Percentiles rank a stretch among this genome's conserved stretches.
Conservation (phyloP, 805 yeast genomes). For the Metschnikowia vanudenii region DNA sequence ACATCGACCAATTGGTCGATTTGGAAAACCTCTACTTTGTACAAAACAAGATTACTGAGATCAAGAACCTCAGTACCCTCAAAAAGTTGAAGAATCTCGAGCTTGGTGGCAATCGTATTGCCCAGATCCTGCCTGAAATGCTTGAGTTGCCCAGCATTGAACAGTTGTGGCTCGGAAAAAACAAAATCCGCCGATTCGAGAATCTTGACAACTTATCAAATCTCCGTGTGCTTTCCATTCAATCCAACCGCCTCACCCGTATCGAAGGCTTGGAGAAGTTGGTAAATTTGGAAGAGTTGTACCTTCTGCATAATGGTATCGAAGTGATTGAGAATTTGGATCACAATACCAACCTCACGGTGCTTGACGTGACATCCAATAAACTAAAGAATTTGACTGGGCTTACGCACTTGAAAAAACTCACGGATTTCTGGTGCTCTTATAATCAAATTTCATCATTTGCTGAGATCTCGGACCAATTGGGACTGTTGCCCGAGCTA, state of each 20-base stretch:
- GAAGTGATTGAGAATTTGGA: conserved; percentile 75
- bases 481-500: conserved; percentile 58
- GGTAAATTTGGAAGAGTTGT: conserved; percentile 75
- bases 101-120: conserved; percentile 83
- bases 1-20: conserved; percentile 59
- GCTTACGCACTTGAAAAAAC: conserved; percentile 58
- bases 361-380: conserved; percentile 82
- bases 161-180: conserved; percentile 92
- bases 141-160: conserved; percentile 54
- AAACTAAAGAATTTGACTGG: conserved; percentile 59
- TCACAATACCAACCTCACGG: conserved; percentile 59
- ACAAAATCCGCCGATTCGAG: conserved; percentile 63
- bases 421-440: conserved; percentile 95
- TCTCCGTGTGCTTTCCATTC: conserved; percentile 78
- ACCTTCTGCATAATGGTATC: conserved; percentile 82
- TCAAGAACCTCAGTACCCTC: conserved; percentile 62
- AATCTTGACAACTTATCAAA: conserved; percentile 59
- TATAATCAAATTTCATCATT: conserved; percentile 68
- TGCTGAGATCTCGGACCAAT: conserved; percentile 63
- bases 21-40: conserved; percentile 78
- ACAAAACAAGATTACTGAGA: conserved; percentile 77
- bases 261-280: conserved; percentile 79
- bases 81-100: conserved; percentile 66
- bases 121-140: conserved; percentile 55
- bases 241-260: conserved; percentile 75